Base-by-base conservation (phyloP, 2,329 filamentous ascomycete species). In the Talaromyces sp. region DNA sequence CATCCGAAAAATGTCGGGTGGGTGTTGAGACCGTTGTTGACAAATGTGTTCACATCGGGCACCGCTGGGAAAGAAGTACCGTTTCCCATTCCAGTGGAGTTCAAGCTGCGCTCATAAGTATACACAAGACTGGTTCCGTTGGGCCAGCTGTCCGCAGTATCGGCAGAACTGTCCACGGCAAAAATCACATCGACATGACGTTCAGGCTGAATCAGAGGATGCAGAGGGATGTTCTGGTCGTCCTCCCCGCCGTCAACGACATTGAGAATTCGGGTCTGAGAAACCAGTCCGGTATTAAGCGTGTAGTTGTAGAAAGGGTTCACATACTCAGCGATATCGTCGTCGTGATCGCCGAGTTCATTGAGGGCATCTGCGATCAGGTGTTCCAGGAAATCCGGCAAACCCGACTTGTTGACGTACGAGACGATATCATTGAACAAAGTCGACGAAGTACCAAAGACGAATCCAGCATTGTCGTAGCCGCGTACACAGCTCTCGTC, bases 401-500 rank as follows among this genome's bases (percentile, higher is more conserved):
- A 66, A 35, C 80, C 72, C 0, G 76, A 69, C 1, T 79, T 71
- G 63, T 89, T 81, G 57, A 93, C 77, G 10, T 84, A 74, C 2
- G 91, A 78, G 17, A 96, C 74, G 65, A 89, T 82, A 65, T 85
- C 79, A 75, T 96, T 96, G 80, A 96, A 96, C 1, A 96, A 80
- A 0, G 89, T 88, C 1, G 87, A 90, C 21, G 87, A 91, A 0
- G 91, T 96, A 53, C 91, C 91, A 84, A 96, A 91, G 25, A 96
- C 78, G 68, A 84, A 96, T 6, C 89, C 89, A 22, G 83, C 82
- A 65, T 91, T 91, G 73, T 96, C 92, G 62, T 91, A 91, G 1
- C 92, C 92, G 7, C 81, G 78, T 15, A 95, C 81, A 67, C 92
- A 96, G 28, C 75, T 70, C 43, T 82, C 80, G 57, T 79, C 70